phyloP scores from a whole-genome alignment of 257 asterid species.

The Haberlea rhodopensis region DNA sequence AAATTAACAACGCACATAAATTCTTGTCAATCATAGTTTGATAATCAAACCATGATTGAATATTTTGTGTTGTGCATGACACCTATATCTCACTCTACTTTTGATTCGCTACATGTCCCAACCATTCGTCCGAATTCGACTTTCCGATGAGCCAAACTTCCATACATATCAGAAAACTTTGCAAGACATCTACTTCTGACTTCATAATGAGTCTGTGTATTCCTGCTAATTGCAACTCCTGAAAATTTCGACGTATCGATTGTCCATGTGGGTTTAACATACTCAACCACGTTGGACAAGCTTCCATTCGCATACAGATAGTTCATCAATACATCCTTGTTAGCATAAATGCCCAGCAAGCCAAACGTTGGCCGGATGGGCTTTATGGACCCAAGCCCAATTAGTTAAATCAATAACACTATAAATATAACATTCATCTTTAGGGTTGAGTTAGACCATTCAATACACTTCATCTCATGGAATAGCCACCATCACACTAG shows the following conservation, averaged over 20 bases:
- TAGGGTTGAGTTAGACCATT: too few species aligned
- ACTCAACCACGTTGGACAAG: conserved; percentile 53
- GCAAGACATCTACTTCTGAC: background rate
- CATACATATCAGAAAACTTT: background rate
- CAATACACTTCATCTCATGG: too few species aligned
- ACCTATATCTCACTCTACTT: background rate
- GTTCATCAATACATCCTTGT: conserved; percentile 90
- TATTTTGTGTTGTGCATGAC: too few species aligned
- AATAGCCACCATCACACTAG: too few species aligned
- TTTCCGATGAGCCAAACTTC: background rate
- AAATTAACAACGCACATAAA: too few species aligned
- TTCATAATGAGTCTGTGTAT: background rate
- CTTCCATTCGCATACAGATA: conserved; percentile 76
- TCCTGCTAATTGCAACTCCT: background rate
- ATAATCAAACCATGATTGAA: too few species aligned
- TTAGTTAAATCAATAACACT: too few species aligned
- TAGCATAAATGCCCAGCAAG: too few species aligned
- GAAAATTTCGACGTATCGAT: background rate
- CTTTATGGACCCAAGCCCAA: too few species aligned
- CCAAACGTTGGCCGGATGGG: too few species aligned
- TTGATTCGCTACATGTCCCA: background rate
- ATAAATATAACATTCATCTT: too few species aligned
- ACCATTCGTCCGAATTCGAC: background rate
- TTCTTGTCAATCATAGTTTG: too few species aligned
- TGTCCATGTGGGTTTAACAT: background rate